Conservation (phyloP, 129 eudicot species). For the carrot (Daucus carota) region DH1_v3.0 NC_030382.2:43376001-43376500, state of each 20-base stretch:
- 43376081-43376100: neutral
- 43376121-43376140: neutral
- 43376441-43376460: constrained; percentile 59
- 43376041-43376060: neutral
- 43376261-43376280: neutral
- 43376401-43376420: constrained; percentile 71
- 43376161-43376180: neutral
- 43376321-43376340: constrained; percentile 66
- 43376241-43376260: neutral
- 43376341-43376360: constrained; percentile 86
- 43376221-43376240: neutral
- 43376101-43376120: neutral
- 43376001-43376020: neutral
- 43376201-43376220: neutral
- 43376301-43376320: constrained; percentile 62
- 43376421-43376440: constrained; percentile 85
- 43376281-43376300: constrained; percentile 41
- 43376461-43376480: constrained; percentile 78
- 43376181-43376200: neutral
- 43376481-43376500: constrained; percentile 68
- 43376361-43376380: constrained; percentile 80
- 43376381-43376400: constrained; percentile 98
- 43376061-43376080: neutral
- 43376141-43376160: neutral
- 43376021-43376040: neutral